phyloP scores from a whole-genome alignment of 305 asterid species.

The Fraxinus sp. region DNA sequence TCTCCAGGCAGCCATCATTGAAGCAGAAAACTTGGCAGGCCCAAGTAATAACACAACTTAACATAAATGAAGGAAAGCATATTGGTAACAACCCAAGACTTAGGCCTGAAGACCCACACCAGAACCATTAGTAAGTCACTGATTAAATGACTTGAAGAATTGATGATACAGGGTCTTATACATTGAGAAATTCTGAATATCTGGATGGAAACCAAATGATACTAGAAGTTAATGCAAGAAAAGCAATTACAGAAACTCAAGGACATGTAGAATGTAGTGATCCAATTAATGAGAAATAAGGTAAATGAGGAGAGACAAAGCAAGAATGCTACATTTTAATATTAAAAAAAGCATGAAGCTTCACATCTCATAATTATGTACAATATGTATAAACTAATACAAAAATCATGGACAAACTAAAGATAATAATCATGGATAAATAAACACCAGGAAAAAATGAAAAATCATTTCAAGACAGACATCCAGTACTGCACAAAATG shows the following conservation, averaged over 20 bases:
- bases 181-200: not conserved
- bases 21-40: not conserved
- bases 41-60: not conserved
- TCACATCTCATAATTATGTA: not conserved
- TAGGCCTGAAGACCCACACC: not conserved
- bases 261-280: slow-evolving; percentile 1
- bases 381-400: slow-evolving; percentile 5
- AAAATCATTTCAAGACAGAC: slow-evolving; percentile 6
- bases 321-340: not conserved
- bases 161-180: not conserved
- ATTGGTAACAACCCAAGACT: not conserved
- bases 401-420: slow-evolving; percentile 7
- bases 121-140: not conserved
- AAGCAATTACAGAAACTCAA: slow-evolving; percentile 14
- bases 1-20: slow-evolving; percentile 5
- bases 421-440: slow-evolving; percentile 5
- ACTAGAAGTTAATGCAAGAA: not conserved
- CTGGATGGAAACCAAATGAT: not conserved
- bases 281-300: slow-evolving; percentile 7
- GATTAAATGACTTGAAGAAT: not conserved
- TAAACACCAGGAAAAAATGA: not conserved
- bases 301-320: not conserved
- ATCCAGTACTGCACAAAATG: not conserved
- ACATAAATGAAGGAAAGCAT: not conserved
- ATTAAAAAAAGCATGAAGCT: not conserved